Base-by-base conservation (phyloP, 1,284 basidiomycete genomes). In the Takashimella koratensis region DNA sequence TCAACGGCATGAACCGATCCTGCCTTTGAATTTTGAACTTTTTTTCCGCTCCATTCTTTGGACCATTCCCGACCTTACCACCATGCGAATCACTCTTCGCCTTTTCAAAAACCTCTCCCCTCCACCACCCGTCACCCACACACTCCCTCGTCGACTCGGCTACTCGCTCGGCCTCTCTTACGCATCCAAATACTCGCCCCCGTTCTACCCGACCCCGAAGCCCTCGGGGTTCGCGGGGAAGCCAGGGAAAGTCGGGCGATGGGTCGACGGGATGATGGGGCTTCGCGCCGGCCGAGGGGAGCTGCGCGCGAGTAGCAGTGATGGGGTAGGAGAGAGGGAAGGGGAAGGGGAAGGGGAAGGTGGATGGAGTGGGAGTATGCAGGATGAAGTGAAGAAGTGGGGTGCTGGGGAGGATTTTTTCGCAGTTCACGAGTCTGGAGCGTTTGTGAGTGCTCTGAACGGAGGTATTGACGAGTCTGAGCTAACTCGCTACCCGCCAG, bases 391-490 rank as follows among this genome's bases (percentile, higher is more conserved):
- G 5, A 55, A 51, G 44, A 65, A 59, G 45, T 73, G 64, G 62
- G 73, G 71, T n/a, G 68, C 71, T 12, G 71, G 71, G 4, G 73
- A 75, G 56, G 73, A 75, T 54, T 73, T 74, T 49, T 73, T 73
- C 41, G 62, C 60, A 1, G 49, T 72, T 3, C 54, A 61, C 3
- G 61, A 63, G 21, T 61, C 51, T 11, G 62, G 59, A 10, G 53
- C 43, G 19, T 66, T 64, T 59, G 70, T 70, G 59, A 61, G 66
- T 68, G 3, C 19, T n/a, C n/a, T n/a, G n/a, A n/a, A n/a, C n/a
- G n/a, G n/a, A n/a, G n/a, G n/a, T n/a, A n/a, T n/a, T n/a, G n/a
- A n/a, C n/a, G n/a, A n/a, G n/a, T n/a, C n/a, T n/a, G n/a, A 8
- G 3, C 39, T 45, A 27, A 44, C 42, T 26, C 16, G 39, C 21